Conservation (phyloP, 1,284 basidiomycete species). For the Megacollybia platyphylla region DNA sequence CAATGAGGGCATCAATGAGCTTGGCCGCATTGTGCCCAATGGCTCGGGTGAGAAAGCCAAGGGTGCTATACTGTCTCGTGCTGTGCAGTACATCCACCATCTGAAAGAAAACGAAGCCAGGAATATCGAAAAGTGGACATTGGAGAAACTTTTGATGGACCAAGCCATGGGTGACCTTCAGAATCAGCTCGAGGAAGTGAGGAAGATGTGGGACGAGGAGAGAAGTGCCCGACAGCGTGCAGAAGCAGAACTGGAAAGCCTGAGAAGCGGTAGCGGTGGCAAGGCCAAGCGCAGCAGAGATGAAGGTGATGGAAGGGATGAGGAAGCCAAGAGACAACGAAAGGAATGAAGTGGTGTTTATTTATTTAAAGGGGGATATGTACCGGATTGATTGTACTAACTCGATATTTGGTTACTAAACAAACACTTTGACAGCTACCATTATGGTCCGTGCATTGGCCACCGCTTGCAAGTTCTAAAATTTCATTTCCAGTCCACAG, state of each 20-base stretch:
- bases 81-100: conserved; percentile 82
- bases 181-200: conserved; percentile 65
- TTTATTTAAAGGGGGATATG: too few relatives aligned
- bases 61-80: conserved; percentile 74
- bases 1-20: conserved; percentile 90
- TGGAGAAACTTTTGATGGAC: conserved; percentile 87
- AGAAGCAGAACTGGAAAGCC: conserved; percentile 45
- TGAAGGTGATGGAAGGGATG: conserved; percentile 15
- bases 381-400: too few relatives aligned
- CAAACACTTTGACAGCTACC: too few relatives aligned
- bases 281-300: background rate
- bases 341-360: too few relatives aligned
- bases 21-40: conserved; percentile 81
- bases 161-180: conserved; percentile 82
- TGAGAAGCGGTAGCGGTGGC: conserved; percentile 12
- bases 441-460: too few relatives aligned
- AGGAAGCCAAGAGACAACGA: conserved; percentile 22
- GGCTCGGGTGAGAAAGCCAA: conserved; percentile 83
- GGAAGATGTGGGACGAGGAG: conserved; percentile 65
- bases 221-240: conserved; percentile 38
- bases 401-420: too few relatives aligned
- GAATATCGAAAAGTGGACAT: conserved; percentile 88
- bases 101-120: conserved; percentile 84
- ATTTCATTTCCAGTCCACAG: conserved; percentile 53
- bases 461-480: too few relatives aligned